These are phyloP conservation scores for Fibroporia radiculosa DNA, from an alignment of 768 basidiomycete species.

Conservation along the genomic window DNA sequence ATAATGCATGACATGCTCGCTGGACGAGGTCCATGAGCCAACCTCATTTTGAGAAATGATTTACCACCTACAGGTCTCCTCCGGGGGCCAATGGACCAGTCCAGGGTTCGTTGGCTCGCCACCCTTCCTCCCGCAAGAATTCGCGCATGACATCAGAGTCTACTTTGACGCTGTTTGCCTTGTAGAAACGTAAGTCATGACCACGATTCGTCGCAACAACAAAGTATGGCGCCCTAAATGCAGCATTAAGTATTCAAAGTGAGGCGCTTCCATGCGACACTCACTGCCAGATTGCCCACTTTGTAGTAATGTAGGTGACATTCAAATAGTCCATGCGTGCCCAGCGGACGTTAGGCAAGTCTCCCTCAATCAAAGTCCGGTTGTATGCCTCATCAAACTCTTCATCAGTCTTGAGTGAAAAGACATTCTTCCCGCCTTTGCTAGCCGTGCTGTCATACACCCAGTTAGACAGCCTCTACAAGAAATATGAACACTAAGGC, in stretches of 20 bases:
- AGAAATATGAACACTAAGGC: conserved; percentile 22
- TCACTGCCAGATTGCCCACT: conserved; percentile 82
- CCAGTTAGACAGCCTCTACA: not conserved
- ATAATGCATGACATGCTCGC: conserved; percentile 63
- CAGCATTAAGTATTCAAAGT: not conserved
- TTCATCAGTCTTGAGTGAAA: conserved; percentile 65
- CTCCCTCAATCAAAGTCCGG: conserved; percentile 45
- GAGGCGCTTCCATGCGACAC: conserved; percentile 20
- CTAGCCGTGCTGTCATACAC: conserved; percentile 42
- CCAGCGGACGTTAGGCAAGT: conserved; percentile 68
- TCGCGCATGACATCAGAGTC: conserved; percentile 51
- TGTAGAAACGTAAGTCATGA: conserved; percentile 74
- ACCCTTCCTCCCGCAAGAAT: conserved; percentile 60
- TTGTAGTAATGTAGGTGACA: conserved; percentile 76
- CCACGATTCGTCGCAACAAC: conserved; percentile 69
- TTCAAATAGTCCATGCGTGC: conserved; percentile 84
- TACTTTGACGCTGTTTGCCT: conserved; percentile 53
- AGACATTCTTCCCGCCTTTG: conserved; percentile 47
- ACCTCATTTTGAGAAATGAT: not conserved
- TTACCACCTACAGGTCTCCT: conserved; percentile 50
- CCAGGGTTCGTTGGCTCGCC: conserved; percentile 64
- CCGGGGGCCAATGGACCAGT: conserved; percentile 62
- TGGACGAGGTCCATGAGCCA: conserved; percentile 20
- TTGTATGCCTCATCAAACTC: conserved; percentile 74
- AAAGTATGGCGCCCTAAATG: conserved; percentile 63